A percentile compares a stretch with the other conserved stretches of the same genome.
These are phyloP conservation scores for California macrophylla DNA, from an alignment of 441 rosid species.

Conservation along the genomic window DNA sequence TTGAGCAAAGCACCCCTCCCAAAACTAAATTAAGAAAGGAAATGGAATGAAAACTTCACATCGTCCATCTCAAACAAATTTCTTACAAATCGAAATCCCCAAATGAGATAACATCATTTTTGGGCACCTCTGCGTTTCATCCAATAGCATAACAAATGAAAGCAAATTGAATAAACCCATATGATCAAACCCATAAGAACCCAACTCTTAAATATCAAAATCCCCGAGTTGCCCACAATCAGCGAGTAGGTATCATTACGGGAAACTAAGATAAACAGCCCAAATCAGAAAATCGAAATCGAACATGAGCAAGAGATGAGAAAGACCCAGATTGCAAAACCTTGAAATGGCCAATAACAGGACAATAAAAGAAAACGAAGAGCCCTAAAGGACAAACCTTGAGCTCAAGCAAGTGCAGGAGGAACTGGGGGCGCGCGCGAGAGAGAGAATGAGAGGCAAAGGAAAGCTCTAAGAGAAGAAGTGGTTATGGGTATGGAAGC, in stretches of 20 bases:
- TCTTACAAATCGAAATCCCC: neutral
- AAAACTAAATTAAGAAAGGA: neutral
- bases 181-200: neutral
- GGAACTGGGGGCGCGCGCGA: slow-evolving; percentile 7
- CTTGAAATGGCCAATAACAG: neutral
- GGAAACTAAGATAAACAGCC: slow-evolving; percentile 1
- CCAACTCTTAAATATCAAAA: neutral
- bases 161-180: neutral
- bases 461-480: slow-evolving; percentile 17
- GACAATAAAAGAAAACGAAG: slow-evolving; percentile 1
- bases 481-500: slow-evolving; percentile 12
- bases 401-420: slow-evolving; percentile 12
- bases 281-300: neutral
- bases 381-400: slow-evolving; percentile 19
- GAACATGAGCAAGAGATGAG: neutral
- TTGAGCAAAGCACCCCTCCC: neutral
- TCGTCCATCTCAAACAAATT: neutral
- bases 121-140: neutral
- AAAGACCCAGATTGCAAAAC: slow-evolving; percentile 11
- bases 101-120: neutral
- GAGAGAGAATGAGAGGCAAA: neutral
- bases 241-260: neutral
- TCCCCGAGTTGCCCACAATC: neutral
- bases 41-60: neutral
- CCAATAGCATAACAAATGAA: neutral